Evolutionary conservation across 371 early-diverging fungal genomes (phyloP).

Genomic region (Mucor plumbeus): DNA sequence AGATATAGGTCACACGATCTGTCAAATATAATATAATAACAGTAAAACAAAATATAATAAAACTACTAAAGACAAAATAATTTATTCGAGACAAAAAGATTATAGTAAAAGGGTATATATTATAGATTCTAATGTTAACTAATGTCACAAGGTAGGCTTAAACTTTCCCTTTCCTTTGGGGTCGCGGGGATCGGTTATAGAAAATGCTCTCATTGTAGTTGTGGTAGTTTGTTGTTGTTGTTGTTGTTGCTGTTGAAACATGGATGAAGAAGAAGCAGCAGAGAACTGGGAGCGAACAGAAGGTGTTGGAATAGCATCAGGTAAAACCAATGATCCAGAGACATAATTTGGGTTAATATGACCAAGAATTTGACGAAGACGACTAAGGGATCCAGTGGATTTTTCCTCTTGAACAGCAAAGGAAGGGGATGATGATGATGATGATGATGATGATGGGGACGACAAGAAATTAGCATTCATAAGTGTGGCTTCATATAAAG

Average conservation of each 20-base stretch:
- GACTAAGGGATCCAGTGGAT: neutral
- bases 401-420: neutral
- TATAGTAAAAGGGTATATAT: neutral
- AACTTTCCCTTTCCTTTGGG: constrained; percentile 10
- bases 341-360: constrained; percentile 17
- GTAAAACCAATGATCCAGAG: neutral
- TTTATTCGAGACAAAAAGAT: neutral
- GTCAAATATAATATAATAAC: neutral
- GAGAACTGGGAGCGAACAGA: constrained; percentile 16
- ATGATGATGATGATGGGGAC: neutral
- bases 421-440: neutral
- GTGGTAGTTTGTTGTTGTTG: neutral
- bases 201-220: neutral
- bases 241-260: neutral
- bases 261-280: neutral
- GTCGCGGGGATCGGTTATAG: constrained; percentile 10
- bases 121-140: neutral
- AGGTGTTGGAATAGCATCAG: neutral
- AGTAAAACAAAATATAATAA: no score
- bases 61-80: neutral
- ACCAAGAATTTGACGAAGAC: constrained; percentile 19
- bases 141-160: constrained; percentile 4
- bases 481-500: constrained; percentile 20
- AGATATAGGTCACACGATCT: neutral
- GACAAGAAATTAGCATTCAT: constrained; percentile 15